Base-by-base conservation (phyloP, 495 filamentous ascomycete genomes). In the Talaromyces ruber region DNA sequence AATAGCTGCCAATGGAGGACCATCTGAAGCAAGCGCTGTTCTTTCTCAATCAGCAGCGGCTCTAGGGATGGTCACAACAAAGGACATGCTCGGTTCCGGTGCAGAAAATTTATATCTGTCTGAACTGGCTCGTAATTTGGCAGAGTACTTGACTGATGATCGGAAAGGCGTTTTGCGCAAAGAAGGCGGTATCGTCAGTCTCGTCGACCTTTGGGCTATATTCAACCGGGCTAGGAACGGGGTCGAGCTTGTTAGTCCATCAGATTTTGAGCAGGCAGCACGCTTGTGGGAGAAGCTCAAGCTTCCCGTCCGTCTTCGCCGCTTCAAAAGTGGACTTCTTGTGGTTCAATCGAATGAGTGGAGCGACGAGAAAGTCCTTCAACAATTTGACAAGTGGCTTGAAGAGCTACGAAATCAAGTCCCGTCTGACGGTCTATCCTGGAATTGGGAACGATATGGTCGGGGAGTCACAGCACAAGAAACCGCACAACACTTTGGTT, bases 191-290 rank as follows among this genome's bases (percentile, higher is more conserved):
- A 95, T 98, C 65, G 91, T 98, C 72, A 96, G 86, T 59, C 81
- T 99, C 7, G 93, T 98, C 22, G 94, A 99, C 68, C 81, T 98
- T 2, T 99, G 94, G 94, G 92, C 94, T 7, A 82, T 96, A 32
- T 97, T 97, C 78, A 99, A 99, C 68, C 88, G 94, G n/a, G 91
- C 91, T 24, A 82, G 95, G 45, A 92, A 91, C 59, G 94, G 94
- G 8, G 92, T 99, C 9, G 95, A 99, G 70, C 81, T 99, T 8
- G 88, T 98, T 64, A 96, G 90, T 64, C 94, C 94, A 0, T 79
- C 84, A 6, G 94, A 99, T 68, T 95, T 98, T 66, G 89, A 94
- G 68, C 92, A 90, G 68, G 95, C 95, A 2, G 90, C 91, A 2
- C 78, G 82, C 55, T 70, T 96, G 30, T 99, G 93, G 89, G 92